Evolutionary conservation across 345 rosid species (phyloP).

Genomic region (Turritis glabra): DNA sequence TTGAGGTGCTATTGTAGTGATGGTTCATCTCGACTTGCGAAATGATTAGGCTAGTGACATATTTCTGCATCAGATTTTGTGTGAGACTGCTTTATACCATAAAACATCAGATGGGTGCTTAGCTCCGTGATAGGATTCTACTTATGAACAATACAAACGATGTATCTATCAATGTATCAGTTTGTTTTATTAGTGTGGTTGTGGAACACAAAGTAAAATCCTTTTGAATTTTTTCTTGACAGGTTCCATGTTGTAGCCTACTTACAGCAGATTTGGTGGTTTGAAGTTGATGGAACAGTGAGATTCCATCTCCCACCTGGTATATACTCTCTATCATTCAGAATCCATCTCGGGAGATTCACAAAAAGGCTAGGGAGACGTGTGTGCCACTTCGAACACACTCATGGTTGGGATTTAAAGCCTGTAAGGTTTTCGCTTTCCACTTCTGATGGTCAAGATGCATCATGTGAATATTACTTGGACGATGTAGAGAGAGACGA

Average conservation of each 20-base stretch:
- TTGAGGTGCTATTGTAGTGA: not conserved
- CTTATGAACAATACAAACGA: no score
- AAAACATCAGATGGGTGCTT: not conserved
- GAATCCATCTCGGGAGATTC: conserved; percentile 86
- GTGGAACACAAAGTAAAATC: not conserved
- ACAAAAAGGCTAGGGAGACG: conserved; percentile 73
- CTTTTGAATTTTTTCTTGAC: conserved; percentile 14
- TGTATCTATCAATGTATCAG: not conserved
- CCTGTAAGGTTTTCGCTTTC: conserved; percentile 66
- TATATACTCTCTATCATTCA: conserved; percentile 69
- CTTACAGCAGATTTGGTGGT: conserved; percentile 96
- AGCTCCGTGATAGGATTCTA: not conserved
- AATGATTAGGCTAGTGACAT: conserved; percentile 5
- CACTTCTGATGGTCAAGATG: conserved; percentile 72
- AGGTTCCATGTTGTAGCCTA: conserved; percentile 84
- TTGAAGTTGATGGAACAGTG: conserved; percentile 82
- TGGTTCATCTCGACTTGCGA: not conserved
- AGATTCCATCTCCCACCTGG: conserved; percentile 87
- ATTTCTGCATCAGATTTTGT: not conserved
- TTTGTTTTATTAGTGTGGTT: conserved; percentile 3
- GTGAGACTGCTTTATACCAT: not conserved
- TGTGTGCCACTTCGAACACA: conserved; percentile 62
- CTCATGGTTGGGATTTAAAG: conserved; percentile 89
- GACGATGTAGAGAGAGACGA: conserved; percentile 58
- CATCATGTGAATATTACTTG: conserved; percentile 57